Evolutionary conservation across 352 stramenopile genomes (phyloP), one percentile per base, ranked within the genome.

Genomic region (Phytopythium sindhum): DNA sequence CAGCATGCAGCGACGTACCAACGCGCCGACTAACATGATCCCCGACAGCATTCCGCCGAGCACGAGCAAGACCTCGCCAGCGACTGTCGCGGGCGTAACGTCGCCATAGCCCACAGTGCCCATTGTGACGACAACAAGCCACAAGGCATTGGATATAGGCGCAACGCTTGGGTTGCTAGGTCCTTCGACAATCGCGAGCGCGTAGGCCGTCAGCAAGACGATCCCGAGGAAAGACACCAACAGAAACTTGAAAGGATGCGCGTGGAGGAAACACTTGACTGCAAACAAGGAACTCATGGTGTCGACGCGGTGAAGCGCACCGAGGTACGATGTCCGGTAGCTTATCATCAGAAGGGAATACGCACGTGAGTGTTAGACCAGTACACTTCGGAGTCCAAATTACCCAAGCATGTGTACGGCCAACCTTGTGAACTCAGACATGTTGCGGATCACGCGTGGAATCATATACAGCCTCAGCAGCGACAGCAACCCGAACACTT

Each of bases 381-480:
- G 31, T 35, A 35, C 8, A 8, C 31, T 35, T 8, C 31, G 31
- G 31, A 8, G 3, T 35, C 31, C 31, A 35, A 11, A 39, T 6
- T 10, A 14, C 33, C 33, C 14, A 11, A 10, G 33, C 33, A 10
- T 15, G 12, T n/a, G 11, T 31, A 19, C 5, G 11, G 2, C 50
- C 24, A 75, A 93, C 84, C 78, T 90, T 55, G 79, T 78, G 58
- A 91, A 90, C 57, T 87, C 79, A 12, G 84, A 93, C 45, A 90
- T 53, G 31, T 91, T 93, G 60, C 86, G 80, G 54, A 93, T 79
- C 15, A 91, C 64, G 29, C 84, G 79, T 33, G 82, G 84, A 3
- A 90, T 61, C 84, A 90, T 91, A 57, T 91, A 93, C n/a, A 93
- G 60, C 4, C 84, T 78, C 14, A 90, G 68, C 44, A 93, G 33